phyloP scores from a whole-genome alignment of 2,329 filamentous ascomycete species.

The Aspergillus texensis region DNA sequence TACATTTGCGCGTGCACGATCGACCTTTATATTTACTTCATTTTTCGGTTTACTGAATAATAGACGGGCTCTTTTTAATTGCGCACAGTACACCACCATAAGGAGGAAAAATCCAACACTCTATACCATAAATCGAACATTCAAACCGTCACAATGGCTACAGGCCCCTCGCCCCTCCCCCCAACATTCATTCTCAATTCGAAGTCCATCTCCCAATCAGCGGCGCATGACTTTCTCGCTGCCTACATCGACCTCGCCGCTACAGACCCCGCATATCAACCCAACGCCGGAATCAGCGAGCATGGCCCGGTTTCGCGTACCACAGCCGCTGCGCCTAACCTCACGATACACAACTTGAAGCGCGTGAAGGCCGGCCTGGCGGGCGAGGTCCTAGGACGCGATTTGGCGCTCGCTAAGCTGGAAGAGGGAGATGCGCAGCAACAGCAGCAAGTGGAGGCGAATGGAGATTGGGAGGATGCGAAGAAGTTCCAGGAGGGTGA shows the following conservation, averaged over 20 bases:
- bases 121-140: not conserved
- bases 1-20: not conserved
- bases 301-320: constrained; percentile 47
- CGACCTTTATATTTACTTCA: not conserved
- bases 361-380: constrained; percentile 48
- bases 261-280: constrained; percentile 47
- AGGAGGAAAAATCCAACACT: not conserved
- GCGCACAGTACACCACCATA: not conserved
- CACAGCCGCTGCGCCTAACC: constrained; percentile 43
- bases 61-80: not conserved
- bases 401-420: constrained; percentile 41
- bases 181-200: constrained; percentile 41
- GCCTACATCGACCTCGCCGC: constrained; percentile 46
- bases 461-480: constrained; percentile 42
- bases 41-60: not conserved
- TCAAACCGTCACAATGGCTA: constrained; percentile 34
- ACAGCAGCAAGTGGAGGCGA: constrained; percentile 24
- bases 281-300: constrained; percentile 47
- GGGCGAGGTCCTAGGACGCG: constrained; percentile 45
- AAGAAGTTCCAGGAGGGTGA: constrained; percentile 46
- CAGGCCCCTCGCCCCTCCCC: constrained; percentile 40
- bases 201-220: constrained; percentile 39
- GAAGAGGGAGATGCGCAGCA: constrained; percentile 37
- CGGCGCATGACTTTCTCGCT: constrained; percentile 46
- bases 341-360: constrained; percentile 49